phyloP scores from a whole-genome alignment of 2,329 filamentous ascomycete species.

The Orbilia quercus region DNA sequence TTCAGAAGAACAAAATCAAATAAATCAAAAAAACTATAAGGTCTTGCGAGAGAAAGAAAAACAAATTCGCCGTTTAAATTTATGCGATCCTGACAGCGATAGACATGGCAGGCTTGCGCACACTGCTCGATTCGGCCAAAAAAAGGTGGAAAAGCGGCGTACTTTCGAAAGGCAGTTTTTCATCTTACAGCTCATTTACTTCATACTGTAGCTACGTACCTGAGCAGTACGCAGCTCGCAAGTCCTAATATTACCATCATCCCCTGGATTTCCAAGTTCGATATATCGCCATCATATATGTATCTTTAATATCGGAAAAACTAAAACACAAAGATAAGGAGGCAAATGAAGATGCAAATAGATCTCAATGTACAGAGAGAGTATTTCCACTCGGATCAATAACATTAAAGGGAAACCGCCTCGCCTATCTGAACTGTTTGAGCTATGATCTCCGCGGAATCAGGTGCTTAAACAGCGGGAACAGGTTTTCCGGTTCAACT shows the following conservation, averaged over 20 bases:
- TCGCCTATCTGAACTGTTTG: constrained; percentile 36
- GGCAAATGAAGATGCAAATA: not conserved
- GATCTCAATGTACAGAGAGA: no score
- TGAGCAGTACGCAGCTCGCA: not conserved
- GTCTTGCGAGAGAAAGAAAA: constrained; percentile 1
- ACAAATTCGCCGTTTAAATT: not conserved
- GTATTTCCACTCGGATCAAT: constrained; percentile 6
- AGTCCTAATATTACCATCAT: not conserved
- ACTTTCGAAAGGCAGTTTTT: not conserved
- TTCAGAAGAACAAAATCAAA: no score
- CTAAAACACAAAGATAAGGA: not conserved
- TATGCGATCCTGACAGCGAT: not conserved
- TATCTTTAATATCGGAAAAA: no score
- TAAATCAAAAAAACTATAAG: not conserved
- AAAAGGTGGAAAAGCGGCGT: not conserved
- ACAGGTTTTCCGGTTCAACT: not conserved
- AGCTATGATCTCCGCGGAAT: constrained; percentile 35
- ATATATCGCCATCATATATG: no score
- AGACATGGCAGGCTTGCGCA: not conserved
- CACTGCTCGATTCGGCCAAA: not conserved
- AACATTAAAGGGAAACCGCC: constrained; percentile 17
- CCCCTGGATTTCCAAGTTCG: not conserved
- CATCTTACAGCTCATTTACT: constrained; percentile 5
- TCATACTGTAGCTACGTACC: constrained; percentile 5
- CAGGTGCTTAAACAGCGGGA: not conserved